These are phyloP conservation scores for Coprinopsis cinerea DNA, from an alignment of 768 basidiomycete genomes.

Conservation along the genomic window DNA sequence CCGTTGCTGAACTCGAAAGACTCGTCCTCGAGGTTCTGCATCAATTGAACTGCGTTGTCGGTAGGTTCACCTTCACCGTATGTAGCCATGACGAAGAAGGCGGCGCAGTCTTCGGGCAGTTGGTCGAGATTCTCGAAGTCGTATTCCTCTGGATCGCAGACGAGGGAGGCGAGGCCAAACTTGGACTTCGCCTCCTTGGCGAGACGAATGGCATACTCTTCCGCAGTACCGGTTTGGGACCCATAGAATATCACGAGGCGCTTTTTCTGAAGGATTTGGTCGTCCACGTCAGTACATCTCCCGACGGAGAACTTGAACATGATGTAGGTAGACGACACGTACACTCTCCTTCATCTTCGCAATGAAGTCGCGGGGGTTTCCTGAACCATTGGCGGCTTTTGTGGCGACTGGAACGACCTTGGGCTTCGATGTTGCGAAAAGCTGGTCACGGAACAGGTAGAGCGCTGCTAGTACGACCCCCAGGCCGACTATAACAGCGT, in stretches of 20 bases:
- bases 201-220: conserved; percentile 95
- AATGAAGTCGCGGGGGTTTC: conserved; percentile 91
- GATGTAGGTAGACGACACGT: conserved; percentile 37
- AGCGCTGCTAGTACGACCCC: conserved; percentile 71
- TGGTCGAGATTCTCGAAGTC: conserved; percentile 96
- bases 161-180: conserved; percentile 91
- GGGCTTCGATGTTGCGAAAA: conserved; percentile 64
- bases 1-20: conserved; percentile 85
- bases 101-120: conserved; percentile 80
- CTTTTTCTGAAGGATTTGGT: conserved; percentile 65
- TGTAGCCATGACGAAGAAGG: conserved; percentile 95
- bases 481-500: conserved; percentile 64
- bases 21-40: conserved; percentile 86
- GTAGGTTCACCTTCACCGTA: conserved; percentile 99
- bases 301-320: too few species aligned
- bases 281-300: conserved; percentile 9
- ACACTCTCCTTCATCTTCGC: conserved; percentile 93
- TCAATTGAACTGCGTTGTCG: conserved; percentile 92
- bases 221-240: conserved; percentile 97
- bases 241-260: conserved; percentile 97
- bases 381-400: conserved; percentile 58
- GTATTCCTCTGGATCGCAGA: conserved; percentile 98
- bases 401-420: conserved; percentile 43
- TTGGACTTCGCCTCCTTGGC: conserved; percentile 98
- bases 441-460: conserved; percentile 80